Evolutionary conservation across 768 basidiomycete genomes (phyloP).

Genomic region (Myochromella boudieri): DNA sequence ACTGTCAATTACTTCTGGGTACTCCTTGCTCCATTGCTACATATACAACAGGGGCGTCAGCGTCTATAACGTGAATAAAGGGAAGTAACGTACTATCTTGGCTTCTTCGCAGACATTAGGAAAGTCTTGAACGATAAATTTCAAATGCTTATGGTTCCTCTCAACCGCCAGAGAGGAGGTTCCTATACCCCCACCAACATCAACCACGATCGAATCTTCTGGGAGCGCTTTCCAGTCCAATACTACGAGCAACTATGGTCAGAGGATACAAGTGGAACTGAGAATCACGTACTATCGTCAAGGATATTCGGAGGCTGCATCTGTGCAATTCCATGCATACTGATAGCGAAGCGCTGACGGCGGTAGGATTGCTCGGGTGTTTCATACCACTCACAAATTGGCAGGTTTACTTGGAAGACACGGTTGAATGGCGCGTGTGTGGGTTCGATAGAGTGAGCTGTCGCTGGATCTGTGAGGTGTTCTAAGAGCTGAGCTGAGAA

Average conservation of each 20-base stretch:
- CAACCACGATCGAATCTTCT: not conserved
- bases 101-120: not conserved
- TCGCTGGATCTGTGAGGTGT: constrained; percentile 20
- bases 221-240: not conserved
- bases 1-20: not conserved
- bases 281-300: constrained; percentile 2
- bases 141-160: not conserved
- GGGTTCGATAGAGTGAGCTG: constrained; percentile 18
- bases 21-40: not conserved
- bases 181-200: not conserved
- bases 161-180: not conserved
- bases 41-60: not conserved
- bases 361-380: constrained; percentile 1
- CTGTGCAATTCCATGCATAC: constrained; percentile 7
- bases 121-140: not conserved
- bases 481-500: constrained; percentile 26
- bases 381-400: constrained; percentile 1
- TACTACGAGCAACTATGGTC: no score
- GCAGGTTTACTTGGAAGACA: not conserved
- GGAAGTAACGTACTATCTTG: not conserved
- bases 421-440: constrained; percentile 14
- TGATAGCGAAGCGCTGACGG: constrained; percentile 5
- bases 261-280: no score
- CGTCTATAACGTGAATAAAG: not conserved
- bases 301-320: constrained; percentile 9